Evolutionary conservation across 1,284 basidiomycete species (phyloP).

Genomic region (Trametes hirsuta): DNA sequence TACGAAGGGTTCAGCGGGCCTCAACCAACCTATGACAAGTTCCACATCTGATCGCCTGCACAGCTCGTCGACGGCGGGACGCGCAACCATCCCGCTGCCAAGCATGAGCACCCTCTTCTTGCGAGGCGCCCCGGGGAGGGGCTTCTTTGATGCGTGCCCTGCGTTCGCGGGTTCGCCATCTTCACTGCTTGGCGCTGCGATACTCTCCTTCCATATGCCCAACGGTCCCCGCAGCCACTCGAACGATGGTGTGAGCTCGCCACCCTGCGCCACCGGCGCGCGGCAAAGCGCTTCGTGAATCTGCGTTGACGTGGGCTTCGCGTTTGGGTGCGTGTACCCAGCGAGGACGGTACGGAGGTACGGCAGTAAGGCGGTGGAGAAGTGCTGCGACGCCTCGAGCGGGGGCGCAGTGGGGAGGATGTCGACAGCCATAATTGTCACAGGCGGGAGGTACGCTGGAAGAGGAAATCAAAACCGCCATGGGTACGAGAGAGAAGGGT

Average conservation of each 20-base stretch:
- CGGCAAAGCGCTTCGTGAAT: slow-evolving; percentile 53
- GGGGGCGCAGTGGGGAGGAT: slow-evolving; percentile 87
- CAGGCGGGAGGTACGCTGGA: slow-evolving; percentile 51
- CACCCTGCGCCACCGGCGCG: slow-evolving; percentile 74
- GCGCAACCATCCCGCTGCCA: slow-evolving; percentile 92
- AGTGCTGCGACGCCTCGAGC: slow-evolving; percentile 78
- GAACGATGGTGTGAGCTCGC: slow-evolving; percentile 57
- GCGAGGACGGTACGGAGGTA: slow-evolving; percentile 68
- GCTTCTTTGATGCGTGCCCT: background rate
- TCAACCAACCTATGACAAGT: slow-evolving; percentile 72
- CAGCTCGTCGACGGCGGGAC: slow-evolving; percentile 81
- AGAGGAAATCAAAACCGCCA: slow-evolving; percentile 86
- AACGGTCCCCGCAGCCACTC: slow-evolving; percentile 63
- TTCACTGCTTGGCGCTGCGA: slow-evolving; percentile 1
- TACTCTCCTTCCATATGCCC: slow-evolving; percentile 42
- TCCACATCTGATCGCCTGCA: slow-evolving; percentile 60
- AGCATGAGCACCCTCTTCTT: slow-evolving; percentile 79
- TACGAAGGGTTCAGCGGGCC: background rate
- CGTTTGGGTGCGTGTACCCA: slow-evolving; percentile 36
- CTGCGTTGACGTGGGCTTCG: slow-evolving; percentile 29
- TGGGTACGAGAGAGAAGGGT: slow-evolving; percentile 30
- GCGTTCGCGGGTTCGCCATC: background rate
- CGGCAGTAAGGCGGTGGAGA: slow-evolving; percentile 67
- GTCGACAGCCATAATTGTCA: slow-evolving; percentile 86
- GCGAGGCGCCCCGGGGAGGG: background rate